Evolutionary conservation across 2,329 filamentous ascomycete genomes (phyloP).

Genomic region (Ophiocordyceps australis): DNA sequence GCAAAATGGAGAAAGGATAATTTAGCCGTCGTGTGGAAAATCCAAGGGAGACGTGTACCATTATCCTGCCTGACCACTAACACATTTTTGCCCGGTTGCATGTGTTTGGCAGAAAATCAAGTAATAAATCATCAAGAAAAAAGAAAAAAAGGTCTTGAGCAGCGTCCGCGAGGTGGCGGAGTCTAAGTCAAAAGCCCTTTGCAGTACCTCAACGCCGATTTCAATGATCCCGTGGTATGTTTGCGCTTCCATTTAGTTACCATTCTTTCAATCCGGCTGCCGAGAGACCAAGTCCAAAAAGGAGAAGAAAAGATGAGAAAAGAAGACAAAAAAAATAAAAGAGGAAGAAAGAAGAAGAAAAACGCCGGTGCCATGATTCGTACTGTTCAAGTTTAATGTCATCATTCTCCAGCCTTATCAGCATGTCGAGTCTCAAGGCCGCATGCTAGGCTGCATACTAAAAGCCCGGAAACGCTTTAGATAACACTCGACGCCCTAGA

Average conservation of each 20-base stretch:
- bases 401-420: background rate
- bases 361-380: slow-evolving; percentile 13
- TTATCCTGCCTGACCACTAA: no score
- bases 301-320: no score
- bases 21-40: no score
- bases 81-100: no score
- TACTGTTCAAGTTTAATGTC: background rate
- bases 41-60: no score
- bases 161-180: slow-evolving; percentile 1
- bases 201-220: background rate
- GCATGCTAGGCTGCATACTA: slow-evolving; percentile 5
- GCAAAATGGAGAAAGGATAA: no score
- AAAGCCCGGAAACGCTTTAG: slow-evolving; percentile 24
- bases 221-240: slow-evolving; percentile 1
- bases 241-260: background rate
- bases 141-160: no score
- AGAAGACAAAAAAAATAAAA: no score
- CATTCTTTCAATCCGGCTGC: background rate
- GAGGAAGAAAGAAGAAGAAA: slow-evolving; percentile 3
- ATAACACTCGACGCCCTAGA: slow-evolving; percentile 22
- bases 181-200: background rate
- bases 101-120: no score
- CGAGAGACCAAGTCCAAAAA: no score
- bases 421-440: background rate
- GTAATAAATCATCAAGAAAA: no score